Percentiles rank a stretch among this genome's conserved stretches.
These are phyloP conservation scores for Salvia rosmarinus DNA, from an alignment of 257 asterid species.

Conservation along the genomic window DNA sequence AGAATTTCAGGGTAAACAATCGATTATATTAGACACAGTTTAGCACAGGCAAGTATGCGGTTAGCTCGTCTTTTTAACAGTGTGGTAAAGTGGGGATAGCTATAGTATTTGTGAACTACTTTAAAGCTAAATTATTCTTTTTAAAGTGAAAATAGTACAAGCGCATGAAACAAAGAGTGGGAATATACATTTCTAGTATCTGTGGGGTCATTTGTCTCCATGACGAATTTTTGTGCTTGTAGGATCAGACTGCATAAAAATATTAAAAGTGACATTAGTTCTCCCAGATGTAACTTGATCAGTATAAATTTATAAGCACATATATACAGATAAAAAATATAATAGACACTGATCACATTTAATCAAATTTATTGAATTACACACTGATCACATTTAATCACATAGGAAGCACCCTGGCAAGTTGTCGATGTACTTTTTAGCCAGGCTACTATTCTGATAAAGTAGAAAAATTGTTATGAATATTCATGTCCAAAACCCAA, in stretches of 20 bases:
- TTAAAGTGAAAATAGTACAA: conserved; percentile 13
- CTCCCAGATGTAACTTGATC: conserved; percentile 15
- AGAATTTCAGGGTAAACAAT: background rate
- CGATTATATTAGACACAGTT: background rate
- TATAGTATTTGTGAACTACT: background rate
- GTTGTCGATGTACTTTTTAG: conserved; percentile 14
- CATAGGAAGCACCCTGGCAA: conserved; percentile 22
- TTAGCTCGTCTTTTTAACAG: background rate
- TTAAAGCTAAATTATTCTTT: background rate
- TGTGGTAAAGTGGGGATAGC: background rate
- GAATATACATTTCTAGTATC: conserved; percentile 80
- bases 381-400: conserved; percentile 21
- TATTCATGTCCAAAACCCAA: background rate
- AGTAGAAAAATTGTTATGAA: background rate
- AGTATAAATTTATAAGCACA: background rate
- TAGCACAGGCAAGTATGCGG: background rate
- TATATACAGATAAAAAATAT: background rate
- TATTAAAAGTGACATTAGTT: conserved; percentile 35
- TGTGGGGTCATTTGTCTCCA: conserved; percentile 76
- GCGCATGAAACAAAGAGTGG: conserved; percentile 34
- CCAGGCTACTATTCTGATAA: background rate
- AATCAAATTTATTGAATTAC: conserved; percentile 24
- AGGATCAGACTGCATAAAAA: conserved; percentile 75
- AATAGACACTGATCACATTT: conserved; percentile 19
- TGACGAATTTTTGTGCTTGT: conserved; percentile 76